Evolutionary conservation across 192 early-diverging fungal species (phyloP).

Genomic region (Entomortierella parvispora): DNA sequence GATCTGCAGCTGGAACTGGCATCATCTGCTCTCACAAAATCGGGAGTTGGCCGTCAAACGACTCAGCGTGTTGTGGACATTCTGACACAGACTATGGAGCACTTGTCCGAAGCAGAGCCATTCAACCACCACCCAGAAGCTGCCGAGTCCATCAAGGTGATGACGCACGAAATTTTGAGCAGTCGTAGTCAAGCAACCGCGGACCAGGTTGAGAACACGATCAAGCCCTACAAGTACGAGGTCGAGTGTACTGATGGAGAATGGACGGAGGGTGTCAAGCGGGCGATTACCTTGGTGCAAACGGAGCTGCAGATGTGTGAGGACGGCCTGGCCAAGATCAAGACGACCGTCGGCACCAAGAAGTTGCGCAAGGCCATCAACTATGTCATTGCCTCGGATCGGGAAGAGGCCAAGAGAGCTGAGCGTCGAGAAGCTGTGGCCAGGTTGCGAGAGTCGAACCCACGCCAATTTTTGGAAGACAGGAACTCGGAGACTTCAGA

Average conservation of each 20-base stretch:
- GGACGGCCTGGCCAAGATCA: slow-evolving; percentile 75
- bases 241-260: slow-evolving; percentile 92
- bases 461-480: slow-evolving; percentile 20
- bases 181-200: slow-evolving; percentile 89
- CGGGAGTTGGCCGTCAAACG: slow-evolving; percentile 89
- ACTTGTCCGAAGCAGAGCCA: slow-evolving; percentile 81
- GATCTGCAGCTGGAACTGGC: slow-evolving; percentile 82
- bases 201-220: slow-evolving; percentile 98
- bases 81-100: slow-evolving; percentile 83
- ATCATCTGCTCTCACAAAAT: slow-evolving; percentile 91
- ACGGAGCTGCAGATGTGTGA: slow-evolving; percentile 83
- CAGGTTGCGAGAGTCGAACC: slow-evolving; percentile 32
- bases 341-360: slow-evolving; percentile 76
- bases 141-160: slow-evolving; percentile 79
- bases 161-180: slow-evolving; percentile 87
- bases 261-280: slow-evolving; percentile 91
- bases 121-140: slow-evolving; percentile 89
- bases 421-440: slow-evolving; percentile 31
- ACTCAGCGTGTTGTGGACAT: slow-evolving; percentile 95
- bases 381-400: slow-evolving; percentile 77
- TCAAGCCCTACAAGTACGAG: slow-evolving; percentile 99
- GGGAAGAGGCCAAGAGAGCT: slow-evolving; percentile 59
- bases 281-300: slow-evolving; percentile 79
- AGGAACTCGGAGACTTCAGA: background rate
- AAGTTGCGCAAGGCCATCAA: slow-evolving; percentile 88